Percentiles rank a stretch among this genome's conserved stretches.
Conservation (phyloP, 2,329 filamentous ascomycete species). For the Monilinia aucupariae region DNA sequence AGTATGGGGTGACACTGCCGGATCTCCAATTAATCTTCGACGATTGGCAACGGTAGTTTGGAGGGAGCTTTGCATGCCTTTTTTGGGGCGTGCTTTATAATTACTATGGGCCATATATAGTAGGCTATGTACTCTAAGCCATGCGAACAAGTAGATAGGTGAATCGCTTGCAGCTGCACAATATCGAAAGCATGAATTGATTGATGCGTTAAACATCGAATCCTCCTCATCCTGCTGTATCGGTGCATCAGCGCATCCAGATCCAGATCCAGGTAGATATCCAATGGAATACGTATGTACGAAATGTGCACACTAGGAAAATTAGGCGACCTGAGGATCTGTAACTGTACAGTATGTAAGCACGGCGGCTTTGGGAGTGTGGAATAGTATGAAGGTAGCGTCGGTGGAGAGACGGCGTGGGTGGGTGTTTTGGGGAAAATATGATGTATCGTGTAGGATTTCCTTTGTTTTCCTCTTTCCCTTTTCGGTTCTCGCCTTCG, state of each 20-base stretch:
- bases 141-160: neutral
- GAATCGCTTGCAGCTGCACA: too few species aligned
- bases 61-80: neutral
- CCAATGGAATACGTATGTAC: neutral
- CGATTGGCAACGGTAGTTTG: neutral
- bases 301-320: too few species aligned
- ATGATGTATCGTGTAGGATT: slow-evolving; percentile 12
- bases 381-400: neutral
- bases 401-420: neutral
- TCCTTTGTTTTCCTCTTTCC: too few species aligned
- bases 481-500: too few species aligned
- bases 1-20: neutral
- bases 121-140: neutral
- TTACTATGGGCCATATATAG: neutral
- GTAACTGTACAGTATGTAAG: neutral
- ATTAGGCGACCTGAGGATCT: neutral
- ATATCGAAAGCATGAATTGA: slow-evolving; percentile 8
- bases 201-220: neutral
- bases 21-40: neutral
- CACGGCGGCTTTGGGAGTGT: neutral
- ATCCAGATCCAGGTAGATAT: neutral
- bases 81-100: neutral
- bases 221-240: neutral
- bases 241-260: neutral
- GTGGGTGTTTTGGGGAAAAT: slow-evolving; percentile 6